Evolutionary conservation across 192 early-diverging fungal species (phyloP).

Genomic region (Linnemannia schmuckeri): DNA sequence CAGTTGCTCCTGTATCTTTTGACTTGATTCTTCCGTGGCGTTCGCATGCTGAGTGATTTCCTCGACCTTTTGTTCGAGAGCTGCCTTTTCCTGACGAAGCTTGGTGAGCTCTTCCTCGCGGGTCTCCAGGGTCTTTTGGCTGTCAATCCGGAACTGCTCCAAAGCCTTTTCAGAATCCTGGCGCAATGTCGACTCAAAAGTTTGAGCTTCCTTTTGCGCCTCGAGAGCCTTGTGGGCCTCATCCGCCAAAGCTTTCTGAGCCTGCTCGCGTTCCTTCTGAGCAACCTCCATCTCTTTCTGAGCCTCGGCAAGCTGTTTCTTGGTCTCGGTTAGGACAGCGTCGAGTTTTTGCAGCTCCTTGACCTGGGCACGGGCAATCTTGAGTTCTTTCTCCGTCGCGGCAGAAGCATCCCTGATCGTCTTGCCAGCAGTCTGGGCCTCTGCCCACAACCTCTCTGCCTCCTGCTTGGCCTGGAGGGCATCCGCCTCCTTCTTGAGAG

Average conservation of each 20-base stretch:
- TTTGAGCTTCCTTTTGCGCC: conserved; percentile 16
- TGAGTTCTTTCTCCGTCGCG: conserved; percentile 34
- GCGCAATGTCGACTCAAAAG: conserved; percentile 3
- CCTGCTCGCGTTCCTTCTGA: conserved; percentile 12
- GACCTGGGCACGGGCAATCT: conserved; percentile 34
- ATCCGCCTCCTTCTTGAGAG: conserved; percentile 22
- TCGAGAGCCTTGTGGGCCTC: conserved; percentile 11
- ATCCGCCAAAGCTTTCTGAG: conserved; percentile 18
- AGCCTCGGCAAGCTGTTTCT: conserved; percentile 20
- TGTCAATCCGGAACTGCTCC: conserved; percentile 11
- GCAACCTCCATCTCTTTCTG: conserved; percentile 19
- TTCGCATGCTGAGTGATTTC: neutral
- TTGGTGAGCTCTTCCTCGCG: conserved; percentile 27
- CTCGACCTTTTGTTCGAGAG: conserved; percentile 20
- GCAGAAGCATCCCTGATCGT: conserved; percentile 7
- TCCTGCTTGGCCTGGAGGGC: conserved; percentile 22
- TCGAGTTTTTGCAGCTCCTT: conserved; percentile 50
- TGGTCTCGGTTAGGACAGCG: conserved; percentile 8
- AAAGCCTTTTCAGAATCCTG: conserved; percentile 6
- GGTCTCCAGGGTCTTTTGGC: conserved; percentile 12
- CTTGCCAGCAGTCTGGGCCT: conserved; percentile 11
- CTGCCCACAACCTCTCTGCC: conserved; percentile 13
- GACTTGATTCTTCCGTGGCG: neutral
- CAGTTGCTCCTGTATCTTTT: conserved; percentile 11
- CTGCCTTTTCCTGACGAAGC: conserved; percentile 20